Conservation (phyloP, 345 rosid genomes). For the Abelmoschus esculentus region DNA sequence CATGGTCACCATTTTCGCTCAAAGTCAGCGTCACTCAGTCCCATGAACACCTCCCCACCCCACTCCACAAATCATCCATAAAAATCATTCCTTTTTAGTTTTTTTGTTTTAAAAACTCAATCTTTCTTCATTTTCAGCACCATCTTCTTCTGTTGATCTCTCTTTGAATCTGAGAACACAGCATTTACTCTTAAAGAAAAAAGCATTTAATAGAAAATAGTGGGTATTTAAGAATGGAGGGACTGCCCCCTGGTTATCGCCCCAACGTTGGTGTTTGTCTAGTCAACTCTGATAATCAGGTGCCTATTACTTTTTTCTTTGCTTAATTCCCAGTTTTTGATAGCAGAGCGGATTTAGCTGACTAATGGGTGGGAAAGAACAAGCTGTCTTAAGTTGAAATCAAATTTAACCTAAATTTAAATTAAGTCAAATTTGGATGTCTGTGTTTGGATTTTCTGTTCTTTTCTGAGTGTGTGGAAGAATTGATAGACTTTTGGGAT, state of each 20-base stretch:
- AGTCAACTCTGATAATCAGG: conserved; percentile 82
- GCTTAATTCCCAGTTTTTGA: background rate
- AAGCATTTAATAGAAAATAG: background rate
- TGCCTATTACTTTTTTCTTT: conserved; percentile 7
- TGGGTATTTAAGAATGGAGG: conserved; percentile 40
- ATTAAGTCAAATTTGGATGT: background rate
- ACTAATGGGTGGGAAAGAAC: background rate
- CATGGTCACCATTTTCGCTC: conserved; percentile 2
- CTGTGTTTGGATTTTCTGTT: background rate
- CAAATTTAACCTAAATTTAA: background rate
- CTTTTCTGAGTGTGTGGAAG: background rate
- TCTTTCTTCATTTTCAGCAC: background rate
- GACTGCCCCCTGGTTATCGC: conserved; percentile 89
- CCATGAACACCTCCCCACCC: conserved; percentile 7
- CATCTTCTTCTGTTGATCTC: conserved; percentile 13
- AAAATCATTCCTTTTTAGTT: too few species aligned
- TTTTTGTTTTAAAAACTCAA: background rate
- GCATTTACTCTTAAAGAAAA: conserved; percentile 3
- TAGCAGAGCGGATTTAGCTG: background rate
- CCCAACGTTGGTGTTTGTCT: conserved; percentile 98
- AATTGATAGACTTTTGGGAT: background rate
- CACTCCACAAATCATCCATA: background rate
- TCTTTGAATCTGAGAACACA: conserved; percentile 1
- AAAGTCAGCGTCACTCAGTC: conserved; percentile 12
- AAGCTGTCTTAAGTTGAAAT: background rate